Base-by-base conservation (phyloP, 2,329 filamentous ascomycete genomes). In the Paecilomyces fulvus region DNA sequence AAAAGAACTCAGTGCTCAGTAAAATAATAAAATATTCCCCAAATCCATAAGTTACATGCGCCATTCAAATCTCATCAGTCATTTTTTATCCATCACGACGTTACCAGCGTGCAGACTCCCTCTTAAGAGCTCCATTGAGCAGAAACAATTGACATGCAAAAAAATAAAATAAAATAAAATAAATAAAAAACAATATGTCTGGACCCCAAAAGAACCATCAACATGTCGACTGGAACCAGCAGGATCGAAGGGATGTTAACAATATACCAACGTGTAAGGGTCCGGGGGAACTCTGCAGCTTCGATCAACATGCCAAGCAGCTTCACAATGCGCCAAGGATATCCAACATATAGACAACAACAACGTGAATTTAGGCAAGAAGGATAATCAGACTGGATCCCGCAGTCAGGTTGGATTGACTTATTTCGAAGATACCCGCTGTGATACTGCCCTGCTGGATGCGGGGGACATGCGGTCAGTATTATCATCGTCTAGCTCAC, bases 401-500 rank as follows among this genome's bases (percentile, higher is more conserved):
- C 37, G 37, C 37, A 20, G 37, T 43, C 37, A 43, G 20, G 14
- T 9, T 43, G 37, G 9, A 43, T 7, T 43, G 14, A 17, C 14
- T 43, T 43, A 43, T 43, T 17, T 43, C 5, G 37, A 43, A 43
- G 37, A 43, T 43, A 43, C 9, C n/a, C 37, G 37, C 37, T 43
- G 37, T 43, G 37, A 17, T 43, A 43, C 37, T 6, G 37, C 37
- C n/a, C 17, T 43, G 37, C 37, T 43, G 37, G 37, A 43, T 43
- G 7, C 17, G 14, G 17, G 5, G 9, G 37, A 43, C 3, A 43
- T 28, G 25, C 25, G 25, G 57, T 43, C 55, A 57, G 57, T 56
- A 21, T 61, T 57, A 20, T 63, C 60, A 52, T 66, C 65, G 51
- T 71, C 70, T 55, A 67, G 58, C 57, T 74, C 71, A 3, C 66